Evolutionary conservation across 164 flowering plant species (phyloP).

Genomic region (Liquidambar formosana): DNA sequence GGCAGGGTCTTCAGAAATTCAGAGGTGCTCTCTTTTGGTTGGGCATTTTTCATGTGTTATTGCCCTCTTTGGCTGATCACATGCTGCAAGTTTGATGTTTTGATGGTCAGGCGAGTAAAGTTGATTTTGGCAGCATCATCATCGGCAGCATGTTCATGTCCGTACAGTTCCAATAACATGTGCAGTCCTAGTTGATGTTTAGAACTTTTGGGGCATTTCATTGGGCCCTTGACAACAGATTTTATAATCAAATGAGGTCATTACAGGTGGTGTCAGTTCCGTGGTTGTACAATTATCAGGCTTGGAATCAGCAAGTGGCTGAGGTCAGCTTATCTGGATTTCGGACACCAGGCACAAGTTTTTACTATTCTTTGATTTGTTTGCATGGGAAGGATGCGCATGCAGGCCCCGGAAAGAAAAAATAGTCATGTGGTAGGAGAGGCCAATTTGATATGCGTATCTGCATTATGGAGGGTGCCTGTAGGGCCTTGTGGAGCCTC

Average conservation of each 20-base stretch:
- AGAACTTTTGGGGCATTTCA: neutral
- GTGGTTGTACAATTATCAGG: constrained; percentile 9
- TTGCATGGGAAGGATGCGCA: constrained; percentile 1
- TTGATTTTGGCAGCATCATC: constrained; percentile 11
- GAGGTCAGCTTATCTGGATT: constrained; percentile 23
- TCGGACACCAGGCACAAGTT: neutral
- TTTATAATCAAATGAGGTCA: neutral
- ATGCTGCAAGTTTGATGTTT: constrained; percentile 2
- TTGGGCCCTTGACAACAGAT: constrained; percentile 3
- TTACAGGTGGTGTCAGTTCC: constrained; percentile 9
- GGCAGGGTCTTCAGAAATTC: constrained; percentile 2
- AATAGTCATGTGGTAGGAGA: constrained; percentile 22
- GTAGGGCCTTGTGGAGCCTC: constrained; percentile 22
- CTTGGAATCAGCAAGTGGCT: constrained; percentile 22
- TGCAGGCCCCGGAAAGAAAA: constrained; percentile 13
- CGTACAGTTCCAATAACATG: neutral
- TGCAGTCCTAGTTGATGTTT: constrained; percentile 7
- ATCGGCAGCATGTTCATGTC: neutral
- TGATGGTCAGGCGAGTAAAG: neutral
- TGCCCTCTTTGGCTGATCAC: constrained; percentile 4
- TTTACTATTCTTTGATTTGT: constrained; percentile 7
- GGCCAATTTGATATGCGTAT: constrained; percentile 6
- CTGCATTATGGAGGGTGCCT: constrained; percentile 16
- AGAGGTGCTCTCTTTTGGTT: neutral
- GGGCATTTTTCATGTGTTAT: neutral